Evolutionary conservation across 2,329 filamentous ascomycete species (phyloP), one percentile per base, ranked within the genome.

Genomic region (Tolypocladium endophyticum): DNA sequence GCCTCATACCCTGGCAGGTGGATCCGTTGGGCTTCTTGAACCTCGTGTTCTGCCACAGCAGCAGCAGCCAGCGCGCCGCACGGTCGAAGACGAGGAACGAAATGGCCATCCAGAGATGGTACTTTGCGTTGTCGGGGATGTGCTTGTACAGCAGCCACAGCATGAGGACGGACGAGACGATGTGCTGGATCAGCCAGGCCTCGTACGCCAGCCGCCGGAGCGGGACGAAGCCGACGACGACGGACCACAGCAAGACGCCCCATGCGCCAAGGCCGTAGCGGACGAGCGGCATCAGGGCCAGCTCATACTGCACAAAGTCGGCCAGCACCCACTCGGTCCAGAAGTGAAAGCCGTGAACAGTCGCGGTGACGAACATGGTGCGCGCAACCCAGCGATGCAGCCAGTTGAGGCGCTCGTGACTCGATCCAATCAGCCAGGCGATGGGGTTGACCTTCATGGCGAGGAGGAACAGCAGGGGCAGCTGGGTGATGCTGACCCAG

Each of bases 341-440:
- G 69, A 89, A 90, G 69, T 87, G 83, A 65, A 83, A 87, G 61
- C 88, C 86, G 65, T 90, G 87, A 4, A 89, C 79, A 1, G 86
- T 85, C 1, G 83, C 83, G 0, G 85, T 88, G 20, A 89, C 73
- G 41, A 90, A 80, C 74, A 90, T 82, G 59, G 85, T 87, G 61
- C 87, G 80, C 3, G 84, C 85, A 12, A 86, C 82, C 87, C 87
- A 90, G 61, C 87, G 81, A 66, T 90, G 87, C 58, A 89, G 72
- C 87, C 87, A 90, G 69, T 88, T 89, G 60, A 90, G 74, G 11
- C 85, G 79, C 72, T 90, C 87, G 66, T 89, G 84, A 61, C 85
- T 85, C 12, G 81, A 79, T 14, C 87, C 87, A 4, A 81, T 78
- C 30, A 90, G 72, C 58, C 79, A 75, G 1, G 83, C 85, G n/a